Evolutionary conservation across 495 filamentous ascomycete species (phyloP).

Genomic region (Lophium mytilinum): DNA sequence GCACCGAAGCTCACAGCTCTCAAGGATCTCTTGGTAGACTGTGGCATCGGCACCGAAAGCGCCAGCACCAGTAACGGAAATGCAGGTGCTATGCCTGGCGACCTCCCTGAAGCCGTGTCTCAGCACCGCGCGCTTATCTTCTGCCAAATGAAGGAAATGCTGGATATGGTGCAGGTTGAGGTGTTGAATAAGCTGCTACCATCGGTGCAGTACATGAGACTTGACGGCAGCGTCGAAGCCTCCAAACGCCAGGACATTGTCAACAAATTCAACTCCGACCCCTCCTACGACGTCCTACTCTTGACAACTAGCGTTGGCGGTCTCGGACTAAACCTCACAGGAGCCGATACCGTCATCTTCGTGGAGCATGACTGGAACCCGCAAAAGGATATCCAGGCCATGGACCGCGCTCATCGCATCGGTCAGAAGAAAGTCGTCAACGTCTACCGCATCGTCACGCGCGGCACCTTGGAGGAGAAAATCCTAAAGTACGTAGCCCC

Average conservation of each 20-base stretch:
- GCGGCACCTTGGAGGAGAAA: constrained; percentile 97
- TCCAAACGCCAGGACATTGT: constrained; percentile 90
- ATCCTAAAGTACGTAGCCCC: constrained; percentile 65
- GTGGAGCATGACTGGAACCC: constrained; percentile 99
- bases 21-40: constrained; percentile 84
- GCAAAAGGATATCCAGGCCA: constrained; percentile 96
- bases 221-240: constrained; percentile 87
- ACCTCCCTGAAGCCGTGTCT: constrained; percentile 70
- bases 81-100: constrained; percentile 25
- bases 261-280: constrained; percentile 96
- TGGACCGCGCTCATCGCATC: constrained; percentile 97
- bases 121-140: constrained; percentile 94
- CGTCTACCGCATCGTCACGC: constrained; percentile 92
- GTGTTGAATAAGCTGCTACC: constrained; percentile 82
- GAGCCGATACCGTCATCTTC: constrained; percentile 97
- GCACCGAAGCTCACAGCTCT: constrained; percentile 89
- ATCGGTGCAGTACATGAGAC: constrained; percentile 76
- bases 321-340: constrained; percentile 88
- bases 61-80: constrained; percentile 33
- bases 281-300: constrained; percentile 85
- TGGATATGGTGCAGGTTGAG: constrained; percentile 92
- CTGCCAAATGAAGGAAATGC: constrained; percentile 99
- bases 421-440: constrained; percentile 99
- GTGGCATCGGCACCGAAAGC: constrained; percentile 75
- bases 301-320: constrained; percentile 93